Conservation (phyloP, 2,329 filamentous ascomycete species). For the Exutisphaerella laricina region DNA sequence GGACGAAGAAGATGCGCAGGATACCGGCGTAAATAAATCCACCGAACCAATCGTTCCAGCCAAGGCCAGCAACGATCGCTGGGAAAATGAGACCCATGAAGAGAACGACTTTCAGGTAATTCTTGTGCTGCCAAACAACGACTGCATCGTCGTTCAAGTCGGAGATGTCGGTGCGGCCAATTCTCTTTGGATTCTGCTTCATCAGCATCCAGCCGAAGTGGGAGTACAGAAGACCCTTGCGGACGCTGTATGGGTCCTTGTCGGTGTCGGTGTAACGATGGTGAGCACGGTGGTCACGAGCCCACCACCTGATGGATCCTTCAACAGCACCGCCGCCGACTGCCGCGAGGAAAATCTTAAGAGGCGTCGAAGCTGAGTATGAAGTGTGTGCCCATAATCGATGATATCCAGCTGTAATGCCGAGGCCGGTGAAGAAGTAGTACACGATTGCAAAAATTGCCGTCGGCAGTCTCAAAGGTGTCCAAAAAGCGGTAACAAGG, state of each 20-base stretch:
- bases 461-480: slow-evolving; percentile 66
- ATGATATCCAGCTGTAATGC: slow-evolving; percentile 58
- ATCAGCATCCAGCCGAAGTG: slow-evolving; percentile 89
- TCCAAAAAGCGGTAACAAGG: slow-evolving; percentile 69
- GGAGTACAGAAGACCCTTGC: slow-evolving; percentile 79
- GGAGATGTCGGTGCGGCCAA: slow-evolving; percentile 81
- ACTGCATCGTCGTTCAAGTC: slow-evolving; percentile 82
- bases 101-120: slow-evolving; percentile 76
- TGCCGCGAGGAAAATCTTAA: slow-evolving; percentile 76
- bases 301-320: slow-evolving; percentile 86
- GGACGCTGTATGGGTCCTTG: slow-evolving; percentile 85
- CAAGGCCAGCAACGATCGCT: slow-evolving; percentile 66
- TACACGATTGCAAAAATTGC: slow-evolving; percentile 67
- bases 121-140: slow-evolving; percentile 80
- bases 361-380: slow-evolving; percentile 69
- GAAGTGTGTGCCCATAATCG: slow-evolving; percentile 82
- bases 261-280: slow-evolving; percentile 90
- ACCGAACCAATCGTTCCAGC: slow-evolving; percentile 75
- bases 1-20: slow-evolving; percentile 80
- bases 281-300: slow-evolving; percentile 77
- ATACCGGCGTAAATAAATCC: slow-evolving; percentile 83
- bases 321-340: slow-evolving; percentile 78
- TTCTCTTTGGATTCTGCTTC: slow-evolving; percentile 87
- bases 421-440: slow-evolving; percentile 66
- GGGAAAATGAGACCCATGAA: slow-evolving; percentile 74